Evolutionary conservation across 495 filamentous ascomycete genomes (phyloP), one percentile per base, ranked within the genome.

Genomic region (Penicillium alfredii): DNA sequence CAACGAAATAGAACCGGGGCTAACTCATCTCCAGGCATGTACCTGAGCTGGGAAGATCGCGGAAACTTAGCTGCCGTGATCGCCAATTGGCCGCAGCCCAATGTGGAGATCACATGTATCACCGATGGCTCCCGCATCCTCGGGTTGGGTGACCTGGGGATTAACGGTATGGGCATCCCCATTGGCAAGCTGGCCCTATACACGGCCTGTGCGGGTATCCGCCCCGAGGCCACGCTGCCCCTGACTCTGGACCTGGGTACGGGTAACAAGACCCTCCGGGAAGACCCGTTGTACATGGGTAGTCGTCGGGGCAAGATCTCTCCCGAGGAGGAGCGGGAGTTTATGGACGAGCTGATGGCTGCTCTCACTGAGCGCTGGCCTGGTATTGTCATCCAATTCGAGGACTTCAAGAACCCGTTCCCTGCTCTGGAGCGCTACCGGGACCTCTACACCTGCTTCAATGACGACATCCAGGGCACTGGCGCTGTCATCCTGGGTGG

Each of bases 381-480:
- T 55, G 79, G 86, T 40, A 93, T 98, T 69, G 80, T 98, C 35
- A 85, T 98, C 43, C 92, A 98, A 61, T 98, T 94, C 47, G 92
- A 98, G 65, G 92, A 98, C 46, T 97, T 94, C 68, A 94, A 98
- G 74, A 94, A 89, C 47, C 92, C 92, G 9, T 98, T 98, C 77
- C 84, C 86, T 38, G 86, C 90, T 31, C 73, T 98, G 25, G 82
- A 94, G 59, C 76, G 88, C 28, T 97, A 96, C 60, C 81, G 82
- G 30, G 75, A 84, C 49, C 76, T 71, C 33, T 88, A 93, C 68
- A 93, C 88, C 57, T 90, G 84, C 69, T 98, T 98, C 77, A 98
- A 98, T 55, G 92, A 98, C 54, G 92, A 98, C 53, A 90, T 98
- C 55, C 92, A 97, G 72, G 92, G 92, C 51, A 98, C 92, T 49